Percentiles rank a stretch among this genome's conserved stretches.
Evolutionary conservation across 768 basidiomycete genomes (phyloP).

Genomic region (Mycena epipterygia): DNA sequence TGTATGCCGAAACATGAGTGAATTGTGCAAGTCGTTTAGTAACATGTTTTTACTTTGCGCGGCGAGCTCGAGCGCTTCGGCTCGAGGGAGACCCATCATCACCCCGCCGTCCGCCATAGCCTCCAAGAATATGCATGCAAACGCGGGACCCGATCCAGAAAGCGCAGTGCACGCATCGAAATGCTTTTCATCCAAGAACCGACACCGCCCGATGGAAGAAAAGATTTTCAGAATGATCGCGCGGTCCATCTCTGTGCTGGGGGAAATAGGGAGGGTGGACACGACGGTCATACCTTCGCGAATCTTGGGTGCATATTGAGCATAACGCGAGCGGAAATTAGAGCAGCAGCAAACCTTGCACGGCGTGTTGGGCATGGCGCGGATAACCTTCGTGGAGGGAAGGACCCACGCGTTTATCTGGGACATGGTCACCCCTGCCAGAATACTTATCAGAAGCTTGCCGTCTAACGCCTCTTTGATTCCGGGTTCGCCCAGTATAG

Average conservation of each 20-base stretch:
- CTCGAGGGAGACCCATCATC: slow-evolving; percentile 98
- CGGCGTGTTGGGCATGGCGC: slow-evolving; percentile 99
- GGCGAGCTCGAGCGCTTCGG: slow-evolving; percentile 94
- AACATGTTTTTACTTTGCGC: slow-evolving; percentile 81
- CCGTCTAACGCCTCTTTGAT: slow-evolving; percentile 87
- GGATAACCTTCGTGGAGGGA: slow-evolving; percentile 85
- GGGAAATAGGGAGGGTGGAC: slow-evolving; percentile 73
- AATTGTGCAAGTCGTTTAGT: neutral
- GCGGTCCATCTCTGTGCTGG: slow-evolving; percentile 70
- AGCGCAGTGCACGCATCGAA: slow-evolving; percentile 99
- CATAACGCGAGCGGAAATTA: too few relatives aligned
- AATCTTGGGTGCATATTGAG: slow-evolving; percentile 69
- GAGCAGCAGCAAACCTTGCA: slow-evolving; percentile 73
- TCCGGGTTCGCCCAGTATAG: slow-evolving; percentile 80
- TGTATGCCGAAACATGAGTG: slow-evolving; percentile 9
- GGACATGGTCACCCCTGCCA: slow-evolving; percentile 93
- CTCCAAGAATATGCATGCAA: slow-evolving; percentile 96
- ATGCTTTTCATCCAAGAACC: slow-evolving; percentile 97
- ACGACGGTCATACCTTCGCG: slow-evolving; percentile 99
- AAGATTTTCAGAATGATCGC: slow-evolving; percentile 92
- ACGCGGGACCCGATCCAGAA: slow-evolving; percentile 96
- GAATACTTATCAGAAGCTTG: slow-evolving; percentile 96
- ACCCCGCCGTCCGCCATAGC: slow-evolving; percentile 99
- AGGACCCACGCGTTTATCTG: slow-evolving; percentile 85
- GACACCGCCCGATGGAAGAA: slow-evolving; percentile 95